These are phyloP conservation scores for Eutrema japonicum DNA, from an alignment of 345 rosid species.

Conservation along the genomic window DNA sequence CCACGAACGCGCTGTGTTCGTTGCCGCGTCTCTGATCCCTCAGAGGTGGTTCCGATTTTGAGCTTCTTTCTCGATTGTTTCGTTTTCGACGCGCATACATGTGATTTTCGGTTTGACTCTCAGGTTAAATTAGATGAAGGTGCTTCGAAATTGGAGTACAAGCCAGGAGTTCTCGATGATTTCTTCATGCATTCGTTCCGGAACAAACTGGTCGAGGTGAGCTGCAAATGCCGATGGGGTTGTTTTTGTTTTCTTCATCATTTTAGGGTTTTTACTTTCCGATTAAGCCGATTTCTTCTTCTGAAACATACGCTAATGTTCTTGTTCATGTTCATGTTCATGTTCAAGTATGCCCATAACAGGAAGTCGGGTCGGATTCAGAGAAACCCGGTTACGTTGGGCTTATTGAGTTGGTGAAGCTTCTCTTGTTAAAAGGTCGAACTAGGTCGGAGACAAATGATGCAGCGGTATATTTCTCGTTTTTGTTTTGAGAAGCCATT, in stretches of 20 bases:
- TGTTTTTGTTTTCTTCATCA: slow-evolving; percentile 1
- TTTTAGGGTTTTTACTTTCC: neutral
- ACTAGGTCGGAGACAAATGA: slow-evolving; percentile 62
- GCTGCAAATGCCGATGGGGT: neutral
- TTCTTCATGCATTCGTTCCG: slow-evolving; percentile 69
- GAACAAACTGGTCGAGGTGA: slow-evolving; percentile 71
- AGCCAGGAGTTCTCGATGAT: slow-evolving; percentile 57
- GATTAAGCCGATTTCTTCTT: neutral
- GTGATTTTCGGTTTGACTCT: neutral
- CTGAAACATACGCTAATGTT: slow-evolving; percentile 17
- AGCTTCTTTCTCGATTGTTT: neutral
- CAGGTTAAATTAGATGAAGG: slow-evolving; percentile 47
- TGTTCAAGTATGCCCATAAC: slow-evolving; percentile 43
- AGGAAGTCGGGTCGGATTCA: slow-evolving; percentile 98
- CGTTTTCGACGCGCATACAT: neutral
- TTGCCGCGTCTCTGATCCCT: slow-evolving; percentile 34
- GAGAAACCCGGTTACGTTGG: slow-evolving; percentile 85
- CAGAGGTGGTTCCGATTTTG: slow-evolving; percentile 28
- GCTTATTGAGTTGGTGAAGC: slow-evolving; percentile 71
- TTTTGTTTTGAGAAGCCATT: slow-evolving; percentile 3
- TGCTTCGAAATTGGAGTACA: slow-evolving; percentile 49
- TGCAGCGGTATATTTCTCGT: slow-evolving; percentile 56
- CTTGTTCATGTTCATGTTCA: too few relatives aligned
- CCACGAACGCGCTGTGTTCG: slow-evolving; percentile 13
- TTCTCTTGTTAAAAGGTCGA: slow-evolving; percentile 64